phyloP scores from a whole-genome alignment of 805 yeast genomes.

The Hanseniaspora singularis region DNA sequence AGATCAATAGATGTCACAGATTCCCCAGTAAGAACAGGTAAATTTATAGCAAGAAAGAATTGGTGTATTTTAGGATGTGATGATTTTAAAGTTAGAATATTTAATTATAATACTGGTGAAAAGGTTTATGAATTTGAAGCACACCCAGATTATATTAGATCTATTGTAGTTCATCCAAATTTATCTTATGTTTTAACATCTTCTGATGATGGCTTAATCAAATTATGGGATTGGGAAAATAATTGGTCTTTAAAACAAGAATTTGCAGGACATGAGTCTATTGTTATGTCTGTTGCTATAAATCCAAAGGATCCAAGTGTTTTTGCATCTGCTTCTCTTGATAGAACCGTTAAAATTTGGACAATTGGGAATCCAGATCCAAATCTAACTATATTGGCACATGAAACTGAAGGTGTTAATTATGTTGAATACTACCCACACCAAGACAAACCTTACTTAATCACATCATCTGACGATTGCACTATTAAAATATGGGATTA shows the following conservation, averaged over 20 bases:
- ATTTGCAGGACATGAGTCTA: constrained; percentile 92
- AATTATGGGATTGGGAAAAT: constrained; percentile 96
- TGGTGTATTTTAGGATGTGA: constrained; percentile 96
- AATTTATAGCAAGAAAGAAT: constrained; percentile 87
- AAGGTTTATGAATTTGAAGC: constrained; percentile 92
- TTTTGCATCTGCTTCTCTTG: constrained; percentile 93
- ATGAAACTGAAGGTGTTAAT: constrained; percentile 87
- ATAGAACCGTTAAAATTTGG: constrained; percentile 95
- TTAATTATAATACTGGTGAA: constrained; percentile 91
- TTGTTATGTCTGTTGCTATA: constrained; percentile 85
- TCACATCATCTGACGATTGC: constrained; percentile 83
- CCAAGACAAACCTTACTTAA: constrained; percentile 90
- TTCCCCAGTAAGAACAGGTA: constrained; percentile 91
- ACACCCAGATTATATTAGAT: constrained; percentile 92
- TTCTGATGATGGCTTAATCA: constrained; percentile 82
- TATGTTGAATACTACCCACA: constrained; percentile 94
- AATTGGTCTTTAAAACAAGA: constrained; percentile 82
- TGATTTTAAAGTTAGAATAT: constrained; percentile 87
- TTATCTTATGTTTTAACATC: constrained; percentile 81
- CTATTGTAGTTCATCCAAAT: constrained; percentile 86
- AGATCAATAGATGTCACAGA: constrained; percentile 90
- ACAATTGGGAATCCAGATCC: constrained; percentile 77
- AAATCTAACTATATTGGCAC: constrained; percentile 83
- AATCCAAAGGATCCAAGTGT: constrained; percentile 97
- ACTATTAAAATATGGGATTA: constrained; percentile 91